These are phyloP conservation scores for Wallemia ichthyophaga DNA, from an alignment of 1,284 basidiomycete species.

Conservation along the genomic window DNA sequence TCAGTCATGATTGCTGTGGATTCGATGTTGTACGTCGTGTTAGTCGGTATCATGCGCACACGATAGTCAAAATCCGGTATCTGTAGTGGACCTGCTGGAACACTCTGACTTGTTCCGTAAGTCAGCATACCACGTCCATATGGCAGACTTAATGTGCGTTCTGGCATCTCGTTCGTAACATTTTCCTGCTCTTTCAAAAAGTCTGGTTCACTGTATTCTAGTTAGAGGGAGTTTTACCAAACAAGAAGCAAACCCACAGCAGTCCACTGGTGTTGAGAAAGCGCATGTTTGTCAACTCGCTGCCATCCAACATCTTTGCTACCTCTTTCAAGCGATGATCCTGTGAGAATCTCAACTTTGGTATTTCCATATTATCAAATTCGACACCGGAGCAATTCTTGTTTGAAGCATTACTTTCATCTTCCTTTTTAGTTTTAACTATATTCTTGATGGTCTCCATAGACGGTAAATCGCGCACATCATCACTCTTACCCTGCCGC, in stretches of 20 bases:
- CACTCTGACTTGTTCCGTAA: constrained; percentile 38
- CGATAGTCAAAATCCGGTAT: constrained; percentile 53
- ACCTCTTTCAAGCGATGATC: constrained; percentile 64
- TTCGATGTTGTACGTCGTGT: constrained; percentile 31
- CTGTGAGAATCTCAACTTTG: constrained; percentile 51
- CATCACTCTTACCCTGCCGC: constrained; percentile 5
- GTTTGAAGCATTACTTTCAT: constrained; percentile 24
- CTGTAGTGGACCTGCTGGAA: constrained; percentile 39
- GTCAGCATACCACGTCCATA: constrained; percentile 66
- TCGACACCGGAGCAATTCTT: constrained; percentile 33
- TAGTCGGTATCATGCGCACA: constrained; percentile 38
- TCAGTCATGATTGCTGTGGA: constrained; percentile 27
- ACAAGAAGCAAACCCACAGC: constrained; percentile 21
- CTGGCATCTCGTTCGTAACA: constrained; percentile 42
- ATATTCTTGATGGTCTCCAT: not conserved
- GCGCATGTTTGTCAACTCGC: constrained; percentile 31
- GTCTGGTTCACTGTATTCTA: constrained; percentile 53
- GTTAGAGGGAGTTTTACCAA: constrained; percentile 1
- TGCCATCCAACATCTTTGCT: constrained; percentile 54
- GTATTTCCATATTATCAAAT: constrained; percentile 35
- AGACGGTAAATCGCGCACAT: constrained; percentile 5
- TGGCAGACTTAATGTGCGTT: constrained; percentile 53
- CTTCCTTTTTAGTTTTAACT: constrained; percentile 16
- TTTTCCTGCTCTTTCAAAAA: constrained; percentile 48
- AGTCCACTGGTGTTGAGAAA: constrained; percentile 37